A percentile compares a stretch with the other conserved stretches of the same genome.
phyloP scores from a whole-genome alignment of 495 filamentous ascomycete species.

The Hypoxylon lienhwacheense region DNA sequence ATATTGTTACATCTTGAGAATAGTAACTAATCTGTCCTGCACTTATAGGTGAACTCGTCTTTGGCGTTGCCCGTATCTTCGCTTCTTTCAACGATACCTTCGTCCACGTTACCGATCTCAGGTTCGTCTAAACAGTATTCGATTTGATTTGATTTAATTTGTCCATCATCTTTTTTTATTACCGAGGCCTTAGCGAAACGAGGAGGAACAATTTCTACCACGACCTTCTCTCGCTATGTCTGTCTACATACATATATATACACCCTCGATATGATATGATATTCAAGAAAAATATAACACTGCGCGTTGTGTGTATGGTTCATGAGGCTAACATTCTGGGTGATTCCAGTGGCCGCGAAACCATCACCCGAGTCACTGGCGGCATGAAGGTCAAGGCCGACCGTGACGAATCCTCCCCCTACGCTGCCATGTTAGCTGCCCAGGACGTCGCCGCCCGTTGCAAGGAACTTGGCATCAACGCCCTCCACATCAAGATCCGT shows the following conservation, averaged over 20 bases:
- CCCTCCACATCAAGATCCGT: constrained; percentile 99
- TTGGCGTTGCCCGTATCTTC: constrained; percentile 99
- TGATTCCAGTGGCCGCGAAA: constrained; percentile 95
- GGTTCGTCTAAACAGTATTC: constrained; percentile 60
- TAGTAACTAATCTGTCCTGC: constrained; percentile 21
- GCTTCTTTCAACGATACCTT: constrained; percentile 84
- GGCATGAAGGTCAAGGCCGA: constrained; percentile 99
- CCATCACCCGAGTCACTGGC: constrained; percentile 97
- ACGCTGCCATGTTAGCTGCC: constrained; percentile 99
- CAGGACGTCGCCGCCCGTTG: constrained; percentile 93
- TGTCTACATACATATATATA: constrained; percentile 14
- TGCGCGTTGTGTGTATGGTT: constrained; percentile 36
- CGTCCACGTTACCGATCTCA: constrained; percentile 99
- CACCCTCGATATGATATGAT: too few relatives aligned
- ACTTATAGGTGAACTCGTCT: constrained; percentile 84
- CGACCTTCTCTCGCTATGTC: constrained; percentile 33
- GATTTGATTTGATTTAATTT: constrained; percentile 4
- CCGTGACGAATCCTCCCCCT: constrained; percentile 98
- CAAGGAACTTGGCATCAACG: constrained; percentile 99
- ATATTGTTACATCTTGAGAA: too few relatives aligned
- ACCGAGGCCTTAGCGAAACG: constrained; percentile 11
- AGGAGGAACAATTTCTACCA: constrained; percentile 22
- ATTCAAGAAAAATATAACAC: neutral
- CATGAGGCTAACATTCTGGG: constrained; percentile 63
- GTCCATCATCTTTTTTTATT: neutral